Conservation (phyloP, 1,139 yeast genomes). For the Nakaseomyces glabratus region DNA sequence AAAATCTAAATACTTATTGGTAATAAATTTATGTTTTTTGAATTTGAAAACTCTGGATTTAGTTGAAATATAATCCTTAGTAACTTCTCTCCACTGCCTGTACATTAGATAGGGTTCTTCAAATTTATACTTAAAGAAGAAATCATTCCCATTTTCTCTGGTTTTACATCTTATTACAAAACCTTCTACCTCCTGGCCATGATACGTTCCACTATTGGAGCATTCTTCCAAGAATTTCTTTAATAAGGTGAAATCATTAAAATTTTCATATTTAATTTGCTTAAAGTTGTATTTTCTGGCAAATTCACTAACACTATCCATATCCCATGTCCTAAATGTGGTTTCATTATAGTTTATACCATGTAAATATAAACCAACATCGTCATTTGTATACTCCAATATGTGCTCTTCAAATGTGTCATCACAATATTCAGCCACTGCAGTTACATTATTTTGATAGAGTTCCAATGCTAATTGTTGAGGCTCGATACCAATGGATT, state of each 20-base stretch:
- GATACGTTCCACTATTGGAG: slow-evolving; percentile 61
- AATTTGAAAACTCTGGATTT: slow-evolving; percentile 40
- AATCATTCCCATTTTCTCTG: slow-evolving; percentile 34
- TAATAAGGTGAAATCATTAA: slow-evolving; percentile 36
- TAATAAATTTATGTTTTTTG: slow-evolving; percentile 48
- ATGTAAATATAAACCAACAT: slow-evolving; percentile 78
- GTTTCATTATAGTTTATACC: slow-evolving; percentile 71
- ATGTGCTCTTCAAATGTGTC: slow-evolving; percentile 93
- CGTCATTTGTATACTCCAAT: slow-evolving; percentile 53
- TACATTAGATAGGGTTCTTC: slow-evolving; percentile 91
- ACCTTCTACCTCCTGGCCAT: slow-evolving; percentile 76
- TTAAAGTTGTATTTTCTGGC: slow-evolving; percentile 69
- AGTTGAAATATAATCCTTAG: slow-evolving; percentile 47
- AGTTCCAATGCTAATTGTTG: slow-evolving; percentile 50
- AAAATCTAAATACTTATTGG: slow-evolving; percentile 61
- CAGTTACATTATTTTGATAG: slow-evolving; percentile 52
- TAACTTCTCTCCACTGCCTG: slow-evolving; percentile 83
- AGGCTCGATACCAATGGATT: slow-evolving; percentile 33
- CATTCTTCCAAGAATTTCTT: slow-evolving; percentile 46
- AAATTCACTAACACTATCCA: slow-evolving; percentile 50
- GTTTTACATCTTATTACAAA: slow-evolving; percentile 67
- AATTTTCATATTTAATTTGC: slow-evolving; percentile 39
- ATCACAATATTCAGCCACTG: slow-evolving; percentile 89
- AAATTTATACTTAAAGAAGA: slow-evolving; percentile 86
- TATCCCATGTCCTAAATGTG: slow-evolving; percentile 54